Percentiles rank a stretch among this genome's conserved stretches.
Conservation (phyloP, 768 basidiomycete species). For the Lactifluus subvellereus region DNA sequence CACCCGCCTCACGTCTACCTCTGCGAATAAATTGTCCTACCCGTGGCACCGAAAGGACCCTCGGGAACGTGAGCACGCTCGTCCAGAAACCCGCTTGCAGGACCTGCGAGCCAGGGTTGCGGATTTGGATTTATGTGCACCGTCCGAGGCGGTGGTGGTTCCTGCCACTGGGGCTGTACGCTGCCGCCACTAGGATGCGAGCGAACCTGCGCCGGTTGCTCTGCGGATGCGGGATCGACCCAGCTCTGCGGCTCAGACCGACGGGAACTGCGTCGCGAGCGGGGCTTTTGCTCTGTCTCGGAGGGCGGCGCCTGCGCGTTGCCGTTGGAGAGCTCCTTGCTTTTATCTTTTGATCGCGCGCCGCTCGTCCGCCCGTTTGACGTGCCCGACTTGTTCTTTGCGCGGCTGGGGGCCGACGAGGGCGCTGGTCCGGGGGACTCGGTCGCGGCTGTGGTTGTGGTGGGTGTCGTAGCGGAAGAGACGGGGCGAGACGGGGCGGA, state of each 20-base stretch:
- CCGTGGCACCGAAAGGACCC: constrained; percentile 22
- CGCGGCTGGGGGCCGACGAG: constrained; percentile 2
- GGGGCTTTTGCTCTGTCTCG: constrained; percentile 7
- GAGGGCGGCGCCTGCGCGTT: not conserved
- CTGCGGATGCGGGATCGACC: not conserved
- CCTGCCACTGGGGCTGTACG: constrained; percentile 12
- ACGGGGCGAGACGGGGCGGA: constrained; percentile 10
- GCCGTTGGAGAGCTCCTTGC: constrained; percentile 12
- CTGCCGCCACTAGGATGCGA: not conserved
- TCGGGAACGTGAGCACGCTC: constrained; percentile 20
- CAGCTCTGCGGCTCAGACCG: constrained; percentile 19
- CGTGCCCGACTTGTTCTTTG: constrained; percentile 12
- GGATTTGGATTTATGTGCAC: constrained; percentile 5
- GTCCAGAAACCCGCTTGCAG: constrained; percentile 22
- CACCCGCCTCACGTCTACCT: constrained; percentile 5
- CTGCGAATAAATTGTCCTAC: constrained; percentile 25
- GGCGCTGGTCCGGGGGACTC: constrained; percentile 6
- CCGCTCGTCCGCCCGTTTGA: constrained; percentile 18
- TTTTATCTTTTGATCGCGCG: constrained; percentile 20
- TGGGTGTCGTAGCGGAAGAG: constrained; percentile 16
- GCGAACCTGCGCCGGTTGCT: not conserved
- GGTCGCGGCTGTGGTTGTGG: not conserved
- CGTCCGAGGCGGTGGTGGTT: constrained; percentile 1
- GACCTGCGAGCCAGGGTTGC: constrained; percentile 24
- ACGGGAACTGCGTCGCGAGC: constrained; percentile 18